phyloP scores from a whole-genome alignment of 148 eudicot species.

The Talinum fruticosum region DNA sequence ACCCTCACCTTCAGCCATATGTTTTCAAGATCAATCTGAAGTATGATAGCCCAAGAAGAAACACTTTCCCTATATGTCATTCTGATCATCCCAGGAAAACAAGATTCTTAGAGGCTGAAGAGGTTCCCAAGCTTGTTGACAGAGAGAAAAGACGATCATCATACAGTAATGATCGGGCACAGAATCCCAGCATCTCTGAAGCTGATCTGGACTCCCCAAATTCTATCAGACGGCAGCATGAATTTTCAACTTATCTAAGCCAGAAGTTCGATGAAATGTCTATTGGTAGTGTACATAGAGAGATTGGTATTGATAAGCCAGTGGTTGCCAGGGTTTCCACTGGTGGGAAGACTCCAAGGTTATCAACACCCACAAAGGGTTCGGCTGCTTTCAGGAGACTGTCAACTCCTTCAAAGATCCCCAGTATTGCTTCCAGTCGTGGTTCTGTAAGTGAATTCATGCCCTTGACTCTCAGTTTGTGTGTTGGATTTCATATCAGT shows the following conservation, averaged over 20 bases:
- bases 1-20: conserved; percentile 73
- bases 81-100: conserved; percentile 44
- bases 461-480: not conserved
- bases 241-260: conserved; percentile 35
- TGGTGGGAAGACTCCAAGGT: conserved; percentile 44
- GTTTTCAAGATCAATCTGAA: conserved; percentile 56
- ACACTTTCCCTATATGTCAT: conserved; percentile 52
- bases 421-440: conserved; percentile 44
- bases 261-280: conserved; percentile 52
- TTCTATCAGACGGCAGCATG: conserved; percentile 42
- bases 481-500: not conserved
- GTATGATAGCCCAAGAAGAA: conserved; percentile 57
- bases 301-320: conserved; percentile 46
- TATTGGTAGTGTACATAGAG: conserved; percentile 48
- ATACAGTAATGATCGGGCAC: conserved; percentile 64
- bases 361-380: conserved; percentile 43
- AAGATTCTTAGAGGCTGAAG: conserved; percentile 47
- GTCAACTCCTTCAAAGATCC: conserved; percentile 48
- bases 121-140: conserved; percentile 33
- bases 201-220: conserved; percentile 51
- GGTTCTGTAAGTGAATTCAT: conserved; percentile 44
- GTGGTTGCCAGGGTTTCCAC: conserved; percentile 35
- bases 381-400: conserved; percentile 54
- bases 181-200: conserved; percentile 90
- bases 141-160: conserved; percentile 58